These are phyloP conservation scores for Passalora sequoiae DNA, from an alignment of 2,329 filamentous ascomycete genomes.

Conservation along the genomic window DNA sequence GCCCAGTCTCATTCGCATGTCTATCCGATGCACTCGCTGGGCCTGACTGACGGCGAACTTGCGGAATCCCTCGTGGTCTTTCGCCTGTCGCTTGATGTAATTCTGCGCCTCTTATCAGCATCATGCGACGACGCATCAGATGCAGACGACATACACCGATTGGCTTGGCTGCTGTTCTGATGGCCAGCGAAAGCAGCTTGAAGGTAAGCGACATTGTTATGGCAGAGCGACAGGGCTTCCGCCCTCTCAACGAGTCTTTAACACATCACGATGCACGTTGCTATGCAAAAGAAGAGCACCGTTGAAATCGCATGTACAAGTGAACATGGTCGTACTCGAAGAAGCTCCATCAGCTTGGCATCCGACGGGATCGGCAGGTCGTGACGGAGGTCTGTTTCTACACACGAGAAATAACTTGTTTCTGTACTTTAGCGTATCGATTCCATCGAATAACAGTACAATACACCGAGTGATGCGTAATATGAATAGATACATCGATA, in stretches of 20 bases:
- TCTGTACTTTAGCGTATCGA: too few species aligned
- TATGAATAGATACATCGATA: too few species aligned
- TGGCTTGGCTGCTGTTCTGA: slow-evolving; percentile 63
- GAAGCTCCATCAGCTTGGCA: background rate
- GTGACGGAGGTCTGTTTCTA: background rate
- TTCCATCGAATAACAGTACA: too few species aligned
- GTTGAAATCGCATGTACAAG: background rate
- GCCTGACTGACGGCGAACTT: slow-evolving; percentile 57
- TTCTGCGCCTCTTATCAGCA: slow-evolving; percentile 44
- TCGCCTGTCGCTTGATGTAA: slow-evolving; percentile 62
- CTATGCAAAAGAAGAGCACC: background rate
- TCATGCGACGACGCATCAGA: slow-evolving; percentile 2
- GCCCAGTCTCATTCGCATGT: slow-evolving; percentile 64
- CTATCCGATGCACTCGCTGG: slow-evolving; percentile 59
- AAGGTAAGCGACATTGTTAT: slow-evolving; percentile 57
- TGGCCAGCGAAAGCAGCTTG: slow-evolving; percentile 60
- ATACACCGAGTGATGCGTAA: too few species aligned
- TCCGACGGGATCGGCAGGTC: background rate
- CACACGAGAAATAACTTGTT: too few species aligned
- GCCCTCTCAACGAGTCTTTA: slow-evolving; percentile 11
- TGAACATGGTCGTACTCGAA: background rate
- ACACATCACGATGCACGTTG: slow-evolving; percentile 8
- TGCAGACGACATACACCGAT: slow-evolving; percentile 52
- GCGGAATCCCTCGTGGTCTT: slow-evolving; percentile 63
- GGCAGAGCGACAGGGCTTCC: slow-evolving; percentile 5